Evolutionary conservation across 1,284 basidiomycete species (phyloP).

Genomic region (Ceratobasidium papillatum): DNA sequence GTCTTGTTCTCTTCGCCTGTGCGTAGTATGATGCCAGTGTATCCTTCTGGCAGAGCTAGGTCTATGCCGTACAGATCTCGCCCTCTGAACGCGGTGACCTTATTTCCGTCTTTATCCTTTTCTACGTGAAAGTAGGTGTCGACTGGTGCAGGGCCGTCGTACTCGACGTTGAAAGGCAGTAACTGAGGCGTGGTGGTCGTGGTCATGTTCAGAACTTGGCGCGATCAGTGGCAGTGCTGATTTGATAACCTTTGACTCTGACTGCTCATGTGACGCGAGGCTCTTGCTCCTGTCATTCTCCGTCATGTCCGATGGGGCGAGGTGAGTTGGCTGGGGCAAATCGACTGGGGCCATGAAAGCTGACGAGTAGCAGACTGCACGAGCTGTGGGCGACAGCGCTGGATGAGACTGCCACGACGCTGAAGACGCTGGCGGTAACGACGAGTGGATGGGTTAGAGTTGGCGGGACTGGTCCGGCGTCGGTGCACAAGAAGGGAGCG

Average conservation of each 20-base stretch:
- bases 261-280: neutral
- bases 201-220: neutral
- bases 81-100: slow-evolving; percentile 71
- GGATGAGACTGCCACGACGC: slow-evolving; percentile 64
- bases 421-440: slow-evolving; percentile 39
- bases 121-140: slow-evolving; percentile 67
- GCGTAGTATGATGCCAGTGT: slow-evolving; percentile 67
- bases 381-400: slow-evolving; percentile 78
- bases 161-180: slow-evolving; percentile 80
- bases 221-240: neutral
- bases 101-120: slow-evolving; percentile 44
- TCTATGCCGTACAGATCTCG: slow-evolving; percentile 71
- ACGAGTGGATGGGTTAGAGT: slow-evolving; percentile 52
- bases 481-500: slow-evolving; percentile 70
- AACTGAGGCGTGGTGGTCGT: slow-evolving; percentile 62
- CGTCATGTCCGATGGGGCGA: slow-evolving; percentile 28
- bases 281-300: slow-evolving; percentile 8
- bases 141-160: slow-evolving; percentile 74
- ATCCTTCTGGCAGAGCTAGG: slow-evolving; percentile 69
- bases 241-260: neutral
- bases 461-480: slow-evolving; percentile 42
- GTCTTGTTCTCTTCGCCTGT: slow-evolving; percentile 45
- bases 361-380: slow-evolving; percentile 61
- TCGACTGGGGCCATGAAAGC: neutral
- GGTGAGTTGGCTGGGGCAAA: slow-evolving; percentile 26